These are phyloP conservation scores for Penicillium cataractarum DNA, from an alignment of 495 filamentous ascomycete genomes.

Conservation along the genomic window DNA sequence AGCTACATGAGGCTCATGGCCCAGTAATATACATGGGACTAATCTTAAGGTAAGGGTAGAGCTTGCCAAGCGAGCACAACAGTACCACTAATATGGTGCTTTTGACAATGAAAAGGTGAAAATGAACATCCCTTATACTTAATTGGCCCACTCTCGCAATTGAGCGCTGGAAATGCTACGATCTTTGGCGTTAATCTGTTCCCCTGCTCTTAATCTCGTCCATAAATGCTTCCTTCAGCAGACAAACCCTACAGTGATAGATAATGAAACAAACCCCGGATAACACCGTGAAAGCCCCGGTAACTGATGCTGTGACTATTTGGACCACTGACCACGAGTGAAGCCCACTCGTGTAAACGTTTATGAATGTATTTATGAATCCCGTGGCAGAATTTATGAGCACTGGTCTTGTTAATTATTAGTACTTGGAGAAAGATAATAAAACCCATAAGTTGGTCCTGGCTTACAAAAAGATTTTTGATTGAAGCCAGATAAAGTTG, in stretches of 20 bases:
- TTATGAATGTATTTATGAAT: conserved; percentile 1
- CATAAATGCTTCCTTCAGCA: conserved; percentile 1
- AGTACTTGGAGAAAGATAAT: background rate
- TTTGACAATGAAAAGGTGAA: too few species aligned
- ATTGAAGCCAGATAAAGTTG: background rate
- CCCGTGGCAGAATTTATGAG: conserved; percentile 7
- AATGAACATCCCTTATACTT: too few species aligned
- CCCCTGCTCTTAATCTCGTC: background rate
- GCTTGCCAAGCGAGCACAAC: too few species aligned
- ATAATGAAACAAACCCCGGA: background rate
- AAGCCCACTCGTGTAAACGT: background rate
- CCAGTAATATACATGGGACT: too few species aligned
- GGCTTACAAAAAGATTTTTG: background rate
- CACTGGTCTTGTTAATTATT: background rate
- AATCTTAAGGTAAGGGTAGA: too few species aligned
- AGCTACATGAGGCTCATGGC: too few species aligned
- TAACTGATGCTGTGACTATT: conserved; percentile 3
- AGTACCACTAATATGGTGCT: too few species aligned
- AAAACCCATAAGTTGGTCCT: background rate
- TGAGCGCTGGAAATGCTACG: background rate
- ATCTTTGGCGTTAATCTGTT: background rate
- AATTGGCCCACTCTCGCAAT: background rate
- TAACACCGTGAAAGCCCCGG: background rate
- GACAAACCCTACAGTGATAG: background rate
- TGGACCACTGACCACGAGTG: background rate